Conservation (phyloP, 228 moss, liverwort and hornwort species). For the Sphagnum fallax region DNA sequence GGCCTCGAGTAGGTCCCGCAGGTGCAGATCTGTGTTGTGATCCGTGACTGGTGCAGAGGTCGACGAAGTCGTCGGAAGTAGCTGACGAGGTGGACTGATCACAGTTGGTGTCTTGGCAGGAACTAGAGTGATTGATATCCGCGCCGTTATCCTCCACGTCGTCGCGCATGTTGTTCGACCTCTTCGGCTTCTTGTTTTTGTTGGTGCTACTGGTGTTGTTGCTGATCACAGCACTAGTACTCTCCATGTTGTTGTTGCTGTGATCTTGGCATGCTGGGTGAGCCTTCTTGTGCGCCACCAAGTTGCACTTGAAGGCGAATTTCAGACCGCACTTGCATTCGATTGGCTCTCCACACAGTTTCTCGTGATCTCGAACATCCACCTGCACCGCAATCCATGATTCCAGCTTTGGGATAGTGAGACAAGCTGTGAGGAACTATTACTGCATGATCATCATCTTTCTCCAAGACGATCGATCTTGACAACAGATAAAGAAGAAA, state of each 20-base stretch:
- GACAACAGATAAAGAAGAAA: too few relatives aligned
- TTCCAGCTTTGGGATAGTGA: too few relatives aligned
- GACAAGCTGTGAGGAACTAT: too few relatives aligned
- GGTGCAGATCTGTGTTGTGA: slow-evolving; percentile 30
- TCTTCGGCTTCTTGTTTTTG: slow-evolving; percentile 1
- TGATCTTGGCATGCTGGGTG: slow-evolving; percentile 44
- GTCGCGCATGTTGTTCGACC: not conserved
- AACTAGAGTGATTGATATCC: not conserved
- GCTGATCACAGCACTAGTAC: slow-evolving; percentile 12
- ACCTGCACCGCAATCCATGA: slow-evolving; percentile 17
- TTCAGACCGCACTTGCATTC: slow-evolving; percentile 61
- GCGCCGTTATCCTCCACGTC: not conserved
- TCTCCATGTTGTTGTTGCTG: slow-evolving; percentile 6
- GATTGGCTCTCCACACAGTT: slow-evolving; percentile 55
- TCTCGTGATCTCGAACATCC: slow-evolving; percentile 58
- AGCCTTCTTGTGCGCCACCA: slow-evolving; percentile 55
- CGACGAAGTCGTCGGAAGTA: too few relatives aligned
- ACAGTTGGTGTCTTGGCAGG: not conserved
- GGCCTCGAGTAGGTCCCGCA: slow-evolving; percentile 33
- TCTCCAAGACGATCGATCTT: too few relatives aligned
- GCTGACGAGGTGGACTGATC: too few relatives aligned
- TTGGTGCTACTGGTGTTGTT: slow-evolving; percentile 13
- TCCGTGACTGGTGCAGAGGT: not conserved
- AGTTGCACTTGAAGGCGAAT: slow-evolving; percentile 57
- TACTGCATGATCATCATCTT: too few relatives aligned